Evolutionary conservation across 805 yeast species (phyloP), one percentile per base, ranked within the genome.

Genomic region (Hanseniaspora taiwanica): DNA sequence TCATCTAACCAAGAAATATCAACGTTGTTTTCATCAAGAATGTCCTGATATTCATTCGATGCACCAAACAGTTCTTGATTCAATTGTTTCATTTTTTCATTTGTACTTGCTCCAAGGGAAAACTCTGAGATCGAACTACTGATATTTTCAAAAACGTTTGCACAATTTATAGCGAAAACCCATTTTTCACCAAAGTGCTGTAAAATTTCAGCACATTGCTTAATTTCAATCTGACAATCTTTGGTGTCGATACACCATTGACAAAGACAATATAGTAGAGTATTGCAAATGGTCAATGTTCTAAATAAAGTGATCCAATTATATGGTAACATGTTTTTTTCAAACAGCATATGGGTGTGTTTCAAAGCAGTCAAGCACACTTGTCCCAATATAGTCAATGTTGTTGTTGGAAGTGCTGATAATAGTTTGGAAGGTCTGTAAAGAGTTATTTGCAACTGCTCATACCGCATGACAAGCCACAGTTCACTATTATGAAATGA

Each of bases 251-350:
- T 63, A 27, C 65, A 56, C 63, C 70, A 64, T 35, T 64, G 66
- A 38, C 71, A 65, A 16, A 71, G 45, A 46, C 75, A 70, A 46
- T 62, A 67, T 2, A 71, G 48, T 16, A 71, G 56, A 1, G 71
- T 65, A 17, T 72, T 63, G 50, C 74, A 68, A n/a, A 62, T 61
- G 13, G 69, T 64, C 23, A 71, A 44, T 20, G 71, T 64, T 39
- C 72, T 57, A 46, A 67, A 65, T 8, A 68, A 48, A 1, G 73
- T 67, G 17, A 68, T 64, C 76, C 76, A 71, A 42, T 67, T 69
- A 43, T 67, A 50, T 0, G 75, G 76, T 24, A 71, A 49, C 32
- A 65, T 47, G 37, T 63, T 66, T 8, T 66, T 58, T 32, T 64
- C 62, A 53, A 66, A 71, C 3, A 71, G 45, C 33, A 60, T 63